Percentiles rank a stretch among this genome's conserved stretches.
phyloP scores from a whole-genome alignment of 176 grass and related monocot genomes.

The Phoenix dactylifera region DNA sequence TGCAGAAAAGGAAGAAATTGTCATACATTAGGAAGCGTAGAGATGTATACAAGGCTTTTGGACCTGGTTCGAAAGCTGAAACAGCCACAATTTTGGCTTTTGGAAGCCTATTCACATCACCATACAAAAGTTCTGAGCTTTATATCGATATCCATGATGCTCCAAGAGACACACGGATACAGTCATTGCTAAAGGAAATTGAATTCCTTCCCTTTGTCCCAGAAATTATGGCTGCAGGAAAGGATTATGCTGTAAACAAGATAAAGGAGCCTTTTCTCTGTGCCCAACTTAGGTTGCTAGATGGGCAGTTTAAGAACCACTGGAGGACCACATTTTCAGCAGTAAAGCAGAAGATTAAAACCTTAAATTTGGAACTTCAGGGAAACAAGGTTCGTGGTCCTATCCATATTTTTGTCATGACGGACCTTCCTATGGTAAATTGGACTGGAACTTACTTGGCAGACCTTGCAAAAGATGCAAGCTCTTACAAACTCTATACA shows the following conservation, averaged over 20 bases:
- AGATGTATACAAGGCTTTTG: constrained; percentile 67
- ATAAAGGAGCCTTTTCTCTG: constrained; percentile 82
- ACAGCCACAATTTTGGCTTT: constrained; percentile 69
- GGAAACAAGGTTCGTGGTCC: constrained; percentile 19
- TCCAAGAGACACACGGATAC: constrained; percentile 40
- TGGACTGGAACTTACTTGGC: constrained; percentile 77
- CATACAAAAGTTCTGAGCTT: constrained; percentile 73
- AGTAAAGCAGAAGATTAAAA: constrained; percentile 65
- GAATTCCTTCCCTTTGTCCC: constrained; percentile 76
- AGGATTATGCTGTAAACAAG: constrained; percentile 46
- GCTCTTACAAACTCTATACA: constrained; percentile 42
- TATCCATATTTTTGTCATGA: constrained; percentile 89
- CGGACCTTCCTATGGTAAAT: constrained; percentile 64
- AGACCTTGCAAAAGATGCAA: constrained; percentile 49
- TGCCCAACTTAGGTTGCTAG: constrained; percentile 81
- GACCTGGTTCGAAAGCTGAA: constrained; percentile 62
- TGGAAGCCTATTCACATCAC: constrained; percentile 80
- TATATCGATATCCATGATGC: constrained; percentile 87
- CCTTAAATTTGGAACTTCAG: constrained; percentile 30
- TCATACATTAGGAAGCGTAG: constrained; percentile 58
- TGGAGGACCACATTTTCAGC: constrained; percentile 86
- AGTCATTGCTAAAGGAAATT: constrained; percentile 46
- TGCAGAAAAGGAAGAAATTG: constrained; percentile 69
- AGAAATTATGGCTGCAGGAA: constrained; percentile 79
- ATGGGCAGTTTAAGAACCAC: constrained; percentile 97